phyloP scores from a whole-genome alignment of 805 yeast genomes.

The Wickerhamomyces subpelliculosus region DNA sequence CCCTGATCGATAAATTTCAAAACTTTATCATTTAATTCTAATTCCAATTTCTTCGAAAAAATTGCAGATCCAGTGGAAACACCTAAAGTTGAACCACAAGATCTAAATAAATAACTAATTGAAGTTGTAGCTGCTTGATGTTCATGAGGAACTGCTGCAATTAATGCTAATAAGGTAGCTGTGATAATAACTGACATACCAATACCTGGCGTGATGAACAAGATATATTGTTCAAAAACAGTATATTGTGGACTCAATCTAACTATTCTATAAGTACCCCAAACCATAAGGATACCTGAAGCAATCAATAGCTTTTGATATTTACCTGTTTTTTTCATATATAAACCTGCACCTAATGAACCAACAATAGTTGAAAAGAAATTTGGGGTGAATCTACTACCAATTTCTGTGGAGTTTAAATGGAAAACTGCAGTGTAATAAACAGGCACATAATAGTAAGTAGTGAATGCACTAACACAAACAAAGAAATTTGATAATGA shows the following conservation, averaged over 20 bases:
- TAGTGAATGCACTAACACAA: constrained; percentile 33
- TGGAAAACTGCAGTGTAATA: constrained; percentile 50
- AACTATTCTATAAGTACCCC: constrained; percentile 38
- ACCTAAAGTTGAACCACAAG: constrained; percentile 62
- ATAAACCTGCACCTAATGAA: constrained; percentile 55
- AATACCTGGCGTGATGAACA: constrained; percentile 43
- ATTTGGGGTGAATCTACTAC: constrained; percentile 52
- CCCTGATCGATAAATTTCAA: constrained; percentile 25
- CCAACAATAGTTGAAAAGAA: constrained; percentile 53
- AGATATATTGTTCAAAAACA: constrained; percentile 34
- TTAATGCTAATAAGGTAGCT: constrained; percentile 57
- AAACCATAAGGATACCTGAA: constrained; percentile 34
- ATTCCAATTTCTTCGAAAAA: constrained; percentile 40
- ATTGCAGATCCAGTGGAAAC: constrained; percentile 59
- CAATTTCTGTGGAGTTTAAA: constrained; percentile 49
- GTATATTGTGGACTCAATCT: constrained; percentile 26
- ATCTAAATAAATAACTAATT: constrained; percentile 58
- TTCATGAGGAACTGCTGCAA: constrained; percentile 64
- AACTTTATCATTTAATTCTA: constrained; percentile 23
- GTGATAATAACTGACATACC: constrained; percentile 57
- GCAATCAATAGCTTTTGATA: constrained; percentile 41
- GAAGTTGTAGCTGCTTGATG: constrained; percentile 65
- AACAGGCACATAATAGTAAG: constrained; percentile 53
- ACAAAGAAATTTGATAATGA: constrained; percentile 56
- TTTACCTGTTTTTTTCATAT: constrained; percentile 58